phyloP scores from a whole-genome alignment of 768 basidiomycete genomes.

The Termitomyces sp. region DNA sequence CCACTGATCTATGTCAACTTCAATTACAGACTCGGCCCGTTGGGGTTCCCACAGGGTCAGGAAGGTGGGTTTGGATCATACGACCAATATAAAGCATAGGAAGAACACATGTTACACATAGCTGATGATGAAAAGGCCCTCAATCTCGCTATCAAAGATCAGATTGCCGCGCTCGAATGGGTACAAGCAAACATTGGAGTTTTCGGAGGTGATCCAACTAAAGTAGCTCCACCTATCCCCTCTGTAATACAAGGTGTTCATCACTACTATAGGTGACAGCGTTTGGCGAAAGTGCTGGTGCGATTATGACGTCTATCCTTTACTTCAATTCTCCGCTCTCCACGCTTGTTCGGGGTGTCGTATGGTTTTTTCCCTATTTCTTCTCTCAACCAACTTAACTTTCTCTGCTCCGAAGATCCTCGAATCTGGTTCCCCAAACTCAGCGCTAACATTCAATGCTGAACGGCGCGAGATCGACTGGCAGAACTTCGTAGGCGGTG shows the following conservation, averaged over 20 bases:
- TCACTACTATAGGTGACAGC: conserved; percentile 39
- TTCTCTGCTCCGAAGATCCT: conserved; percentile 27
- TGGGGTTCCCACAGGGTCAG: conserved; percentile 42
- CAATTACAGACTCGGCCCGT: conserved; percentile 45
- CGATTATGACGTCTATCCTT: not conserved
- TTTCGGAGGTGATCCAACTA: conserved; percentile 53
- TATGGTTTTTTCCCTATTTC: conserved; percentile 11
- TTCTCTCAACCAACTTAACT: not conserved
- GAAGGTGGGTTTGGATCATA: conserved; percentile 11
- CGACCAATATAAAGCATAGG: conserved; percentile 13
- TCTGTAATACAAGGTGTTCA: not conserved
- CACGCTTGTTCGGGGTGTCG: conserved; percentile 21
- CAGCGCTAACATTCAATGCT: conserved; percentile 21
- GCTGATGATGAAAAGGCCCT: conserved; percentile 25
- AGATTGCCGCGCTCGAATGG: conserved; percentile 36
- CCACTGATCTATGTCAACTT: conserved; percentile 43
- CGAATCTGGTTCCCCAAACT: conserved; percentile 34
- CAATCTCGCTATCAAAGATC: conserved; percentile 36
- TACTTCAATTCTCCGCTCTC: not conserved
- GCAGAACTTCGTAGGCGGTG: conserved; percentile 24
- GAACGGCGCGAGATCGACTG: conserved; percentile 20
- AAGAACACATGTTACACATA: not conserved
- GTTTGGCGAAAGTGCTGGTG: not conserved
- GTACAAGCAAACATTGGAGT: conserved; percentile 45
- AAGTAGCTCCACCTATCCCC: conserved; percentile 19